These are phyloP conservation scores for Nakazawaea populi DNA, from an alignment of 805 yeast genomes.

Conservation along the genomic window DNA sequence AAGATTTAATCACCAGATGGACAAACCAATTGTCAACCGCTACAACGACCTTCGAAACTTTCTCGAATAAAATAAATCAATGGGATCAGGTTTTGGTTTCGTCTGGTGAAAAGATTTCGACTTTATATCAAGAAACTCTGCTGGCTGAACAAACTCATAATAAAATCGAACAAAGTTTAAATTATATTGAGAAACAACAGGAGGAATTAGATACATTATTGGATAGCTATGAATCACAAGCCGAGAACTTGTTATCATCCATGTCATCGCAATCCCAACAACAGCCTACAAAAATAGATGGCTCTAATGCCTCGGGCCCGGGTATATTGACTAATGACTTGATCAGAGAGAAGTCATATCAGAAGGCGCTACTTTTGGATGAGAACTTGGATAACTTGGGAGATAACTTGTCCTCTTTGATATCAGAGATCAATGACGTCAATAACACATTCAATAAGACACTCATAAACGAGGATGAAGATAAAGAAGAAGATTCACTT, in stretches of 20 bases:
- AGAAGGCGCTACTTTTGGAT: constrained; percentile 78
- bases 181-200: constrained; percentile 87
- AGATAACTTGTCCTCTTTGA: constrained; percentile 65
- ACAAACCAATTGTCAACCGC: constrained; percentile 75
- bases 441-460: constrained; percentile 74
- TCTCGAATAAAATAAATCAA: constrained; percentile 64
- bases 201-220: constrained; percentile 81
- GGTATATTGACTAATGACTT: constrained; percentile 60
- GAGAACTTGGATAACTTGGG: constrained; percentile 77
- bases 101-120: constrained; percentile 80
- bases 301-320: constrained; percentile 1
- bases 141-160: constrained; percentile 82
- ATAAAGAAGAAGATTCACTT: constrained; percentile 39
- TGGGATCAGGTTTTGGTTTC: constrained; percentile 86
- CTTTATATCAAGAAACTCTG: constrained; percentile 68
- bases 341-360: constrained; percentile 85
- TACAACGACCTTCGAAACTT: constrained; percentile 66
- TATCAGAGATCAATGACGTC: constrained; percentile 77
- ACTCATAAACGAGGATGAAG: constrained; percentile 26
- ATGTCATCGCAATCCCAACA: constrained; percentile 21
- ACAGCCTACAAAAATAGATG: constrained; percentile 12
- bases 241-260: constrained; percentile 42
- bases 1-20: constrained; percentile 92
- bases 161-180: constrained; percentile 80
- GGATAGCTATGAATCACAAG: constrained; percentile 75